Base-by-base conservation (phyloP, 2,329 filamentous ascomycete species). In the Colletotrichum kahawae region DNA sequence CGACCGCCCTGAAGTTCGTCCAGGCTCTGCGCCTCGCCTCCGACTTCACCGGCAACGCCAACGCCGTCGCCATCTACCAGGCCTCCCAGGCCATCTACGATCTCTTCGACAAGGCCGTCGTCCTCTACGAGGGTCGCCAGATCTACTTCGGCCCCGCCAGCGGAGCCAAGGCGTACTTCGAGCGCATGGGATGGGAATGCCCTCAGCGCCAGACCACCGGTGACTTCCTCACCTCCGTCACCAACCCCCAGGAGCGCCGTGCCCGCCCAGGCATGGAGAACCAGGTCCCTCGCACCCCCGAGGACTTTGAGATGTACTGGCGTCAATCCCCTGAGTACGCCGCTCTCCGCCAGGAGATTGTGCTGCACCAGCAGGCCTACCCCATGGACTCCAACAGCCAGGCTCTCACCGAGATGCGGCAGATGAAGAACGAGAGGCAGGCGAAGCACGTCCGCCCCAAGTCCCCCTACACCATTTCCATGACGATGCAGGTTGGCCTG, bases 81-180 rank as follows among this genome's bases (percentile, higher is more conserved):
- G 93, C 94, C 8, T 91, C 90, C 21, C 92, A 94, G 79, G 85
- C 90, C 51, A 93, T 93, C 38, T 94, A 94, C 80, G 92, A 94
- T 74, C 84, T 92, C 18, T 96, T 96, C 78, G 93, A 96, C 84
- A 95, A 95, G 81, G 91, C 90, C 0, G 88, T 92, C 0, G 92
- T 96, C 0, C 85, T 96, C 0, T 95, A 96, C 79, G 93, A 95
- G 80, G 95, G 94, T 1, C 89, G 92, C 0, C 90, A 96, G 80
- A 96, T 96, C 76, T 96, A 92, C 84, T 96, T 93, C 77, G 95
- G 94, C 0, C 89, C 90, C 0, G 90, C 91, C 0, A 81, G 79
- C 7, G 81, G 86, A 4, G 94, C 94, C 0, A 92, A 89, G 78
- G 81, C 81, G 0, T 95, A 92, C 82, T 95, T 96, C 75, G 90